Percentiles rank a stretch among this genome's conserved stretches.
These are phyloP conservation scores for Pleurotus pulmonarius DNA, from an alignment of 768 basidiomycete species.

Conservation along the genomic window DNA sequence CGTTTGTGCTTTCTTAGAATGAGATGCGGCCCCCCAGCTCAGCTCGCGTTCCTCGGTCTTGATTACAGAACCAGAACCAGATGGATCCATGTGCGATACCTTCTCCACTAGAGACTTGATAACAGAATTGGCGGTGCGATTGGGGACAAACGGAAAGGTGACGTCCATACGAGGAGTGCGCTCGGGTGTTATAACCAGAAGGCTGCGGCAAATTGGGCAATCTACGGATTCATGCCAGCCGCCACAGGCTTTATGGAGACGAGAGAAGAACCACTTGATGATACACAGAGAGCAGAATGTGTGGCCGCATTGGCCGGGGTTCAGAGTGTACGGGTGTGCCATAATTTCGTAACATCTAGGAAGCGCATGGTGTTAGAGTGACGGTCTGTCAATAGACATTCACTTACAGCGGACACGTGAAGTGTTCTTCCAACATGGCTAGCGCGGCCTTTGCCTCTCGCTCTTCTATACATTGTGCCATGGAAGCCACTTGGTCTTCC, in stretches of 20 bases:
- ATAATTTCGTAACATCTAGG: constrained; percentile 63
- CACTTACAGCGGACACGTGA: constrained; percentile 61
- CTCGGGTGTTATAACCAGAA: constrained; percentile 50
- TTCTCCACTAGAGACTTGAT: constrained; percentile 51
- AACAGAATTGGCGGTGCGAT: constrained; percentile 50
- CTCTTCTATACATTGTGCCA: constrained; percentile 39
- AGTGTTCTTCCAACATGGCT: constrained; percentile 56
- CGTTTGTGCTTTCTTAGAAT: constrained; percentile 30
- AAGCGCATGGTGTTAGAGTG: background rate
- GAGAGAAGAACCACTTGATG: constrained; percentile 67
- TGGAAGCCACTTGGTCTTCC: constrained; percentile 36
- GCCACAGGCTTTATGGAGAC: constrained; percentile 58
- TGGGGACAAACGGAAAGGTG: constrained; percentile 63
- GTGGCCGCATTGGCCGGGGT: constrained; percentile 58
- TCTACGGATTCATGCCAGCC: constrained; percentile 66
- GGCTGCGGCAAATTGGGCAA: constrained; percentile 63
- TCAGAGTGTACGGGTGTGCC: constrained; percentile 56
- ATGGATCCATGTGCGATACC: constrained; percentile 30
- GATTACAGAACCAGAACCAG: constrained; percentile 30
- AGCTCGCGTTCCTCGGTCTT: constrained; percentile 38
- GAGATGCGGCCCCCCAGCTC: constrained; percentile 17
- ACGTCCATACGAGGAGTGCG: constrained; percentile 42
- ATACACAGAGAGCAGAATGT: constrained; percentile 67
- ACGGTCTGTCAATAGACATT: background rate
- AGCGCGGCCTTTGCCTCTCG: constrained; percentile 40